Percentiles rank a stretch among this genome's conserved stretches.
Evolutionary conservation across 768 basidiomycete species (phyloP).

Genomic region (Sarcodon aspratus): DNA sequence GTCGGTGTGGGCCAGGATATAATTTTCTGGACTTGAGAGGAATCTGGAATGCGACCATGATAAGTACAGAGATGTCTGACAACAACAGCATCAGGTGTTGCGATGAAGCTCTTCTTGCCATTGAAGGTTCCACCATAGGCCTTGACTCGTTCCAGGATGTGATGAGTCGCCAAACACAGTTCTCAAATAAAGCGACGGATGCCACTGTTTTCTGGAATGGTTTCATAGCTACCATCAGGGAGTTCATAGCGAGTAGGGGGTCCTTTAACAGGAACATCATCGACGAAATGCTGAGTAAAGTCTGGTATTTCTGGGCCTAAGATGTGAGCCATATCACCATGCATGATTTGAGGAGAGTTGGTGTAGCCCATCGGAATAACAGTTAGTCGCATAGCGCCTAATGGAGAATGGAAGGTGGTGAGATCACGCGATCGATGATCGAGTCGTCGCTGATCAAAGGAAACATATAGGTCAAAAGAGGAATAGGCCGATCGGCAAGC

Average conservation of each 20-base stretch:
- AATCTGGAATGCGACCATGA: constrained; percentile 19
- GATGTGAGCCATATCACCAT: constrained; percentile 10
- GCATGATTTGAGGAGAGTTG: constrained; percentile 5
- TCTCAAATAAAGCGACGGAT: constrained; percentile 29
- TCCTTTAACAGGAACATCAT: constrained; percentile 26
- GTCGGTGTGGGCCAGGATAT: constrained; percentile 13
- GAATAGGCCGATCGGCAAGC: no score
- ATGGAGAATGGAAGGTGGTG: constrained; percentile 9
- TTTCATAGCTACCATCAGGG: constrained; percentile 19
- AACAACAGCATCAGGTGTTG: constrained; percentile 15
- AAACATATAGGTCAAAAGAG: no score
- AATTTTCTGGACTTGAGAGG: constrained; percentile 10
- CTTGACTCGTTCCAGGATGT: constrained; percentile 24
- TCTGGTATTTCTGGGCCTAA: constrained; percentile 28
- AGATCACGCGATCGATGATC: constrained; percentile 5
- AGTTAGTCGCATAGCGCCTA: constrained; percentile 5
- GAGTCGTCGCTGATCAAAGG: background rate
- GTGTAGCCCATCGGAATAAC: constrained; percentile 9
- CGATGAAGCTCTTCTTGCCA: constrained; percentile 21
- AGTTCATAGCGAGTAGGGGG: constrained; percentile 18
- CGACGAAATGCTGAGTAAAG: constrained; percentile 22
- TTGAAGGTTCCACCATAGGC: constrained; percentile 26
- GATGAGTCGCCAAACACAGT: constrained; percentile 23
- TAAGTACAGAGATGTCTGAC: constrained; percentile 26
- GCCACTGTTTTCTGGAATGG: constrained; percentile 21